Conservation (phyloP, 306 rosid species). For the Oxytropis ochrocephala region DNA sequence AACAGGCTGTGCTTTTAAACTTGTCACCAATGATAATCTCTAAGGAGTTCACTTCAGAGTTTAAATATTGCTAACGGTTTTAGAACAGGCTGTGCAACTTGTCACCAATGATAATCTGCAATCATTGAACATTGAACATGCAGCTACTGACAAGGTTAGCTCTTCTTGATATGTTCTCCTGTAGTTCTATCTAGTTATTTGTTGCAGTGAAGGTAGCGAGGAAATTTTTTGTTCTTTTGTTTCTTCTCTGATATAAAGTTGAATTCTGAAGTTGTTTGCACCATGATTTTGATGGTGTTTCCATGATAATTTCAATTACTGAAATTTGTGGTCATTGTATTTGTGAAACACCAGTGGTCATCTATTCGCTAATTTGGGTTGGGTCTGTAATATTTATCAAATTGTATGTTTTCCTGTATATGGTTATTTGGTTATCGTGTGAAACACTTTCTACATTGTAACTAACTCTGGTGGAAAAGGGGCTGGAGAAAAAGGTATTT, state of each 20-base stretch:
- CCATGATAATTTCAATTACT: neutral
- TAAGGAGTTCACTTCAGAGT: conserved; percentile 78
- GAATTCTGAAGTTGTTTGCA: neutral
- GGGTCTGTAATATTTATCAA: neutral
- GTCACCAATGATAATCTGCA: conserved; percentile 96
- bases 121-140: conserved; percentile 91
- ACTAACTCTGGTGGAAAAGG: neutral
- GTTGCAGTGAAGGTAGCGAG: neutral
- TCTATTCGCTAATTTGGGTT: neutral
- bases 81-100: conserved; percentile 92
- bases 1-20: no score
- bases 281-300: neutral
- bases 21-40: no score
- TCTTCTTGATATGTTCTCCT: conserved; percentile 1
- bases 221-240: neutral
- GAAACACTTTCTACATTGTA: neutral
- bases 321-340: neutral
- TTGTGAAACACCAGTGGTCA: neutral
- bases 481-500: neutral
- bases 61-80: conserved; percentile 52
- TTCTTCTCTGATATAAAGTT: neutral
- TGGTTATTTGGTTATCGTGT: neutral
- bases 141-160: conserved; percentile 93
- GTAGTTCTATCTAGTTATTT: conserved; percentile 14
- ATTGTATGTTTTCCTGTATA: neutral